Evolutionary conservation across 192 early-diverging fungal genomes (phyloP).

Genomic region (Ambispora gerdemannii): DNA sequence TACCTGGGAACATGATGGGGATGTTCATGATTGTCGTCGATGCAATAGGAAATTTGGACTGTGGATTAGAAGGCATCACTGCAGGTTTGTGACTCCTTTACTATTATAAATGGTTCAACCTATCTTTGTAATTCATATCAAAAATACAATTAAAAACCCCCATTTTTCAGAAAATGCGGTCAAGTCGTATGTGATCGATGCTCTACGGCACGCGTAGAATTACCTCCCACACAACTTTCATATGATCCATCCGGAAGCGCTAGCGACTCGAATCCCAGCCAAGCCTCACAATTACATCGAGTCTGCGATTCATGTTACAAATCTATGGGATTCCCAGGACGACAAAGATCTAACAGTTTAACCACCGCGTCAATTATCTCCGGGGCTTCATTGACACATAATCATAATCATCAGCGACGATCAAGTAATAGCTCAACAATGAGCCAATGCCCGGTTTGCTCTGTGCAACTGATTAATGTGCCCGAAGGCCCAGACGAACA

Average conservation of each 20-base stretch:
- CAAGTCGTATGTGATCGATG: slow-evolving; percentile 29
- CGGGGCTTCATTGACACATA: slow-evolving; percentile 11
- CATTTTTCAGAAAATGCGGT: slow-evolving; percentile 38
- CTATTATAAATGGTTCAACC: no score
- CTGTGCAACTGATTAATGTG: slow-evolving; percentile 44
- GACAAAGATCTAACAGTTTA: slow-evolving; percentile 12
- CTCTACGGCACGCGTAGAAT: slow-evolving; percentile 3
- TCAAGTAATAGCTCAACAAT: slow-evolving; percentile 55
- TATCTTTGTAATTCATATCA: no score
- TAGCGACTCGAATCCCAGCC: not conserved
- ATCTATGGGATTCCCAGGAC: not conserved
- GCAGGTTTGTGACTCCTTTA: slow-evolving; percentile 46
- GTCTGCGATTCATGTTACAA: slow-evolving; percentile 16
- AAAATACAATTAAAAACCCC: no score
- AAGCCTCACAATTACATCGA: slow-evolving; percentile 10
- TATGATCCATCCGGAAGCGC: slow-evolving; percentile 9
- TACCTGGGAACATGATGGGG: slow-evolving; percentile 75
- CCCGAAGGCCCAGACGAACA: slow-evolving; percentile 56
- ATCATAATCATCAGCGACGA: not conserved
- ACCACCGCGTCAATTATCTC: not conserved
- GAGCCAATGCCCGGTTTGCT: slow-evolving; percentile 75
- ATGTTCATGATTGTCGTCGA: slow-evolving; percentile 61
- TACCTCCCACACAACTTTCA: slow-evolving; percentile 7
- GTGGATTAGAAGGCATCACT: slow-evolving; percentile 83
- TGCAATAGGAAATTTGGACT: slow-evolving; percentile 74